Evolutionary conservation across 768 basidiomycete species (phyloP), one percentile per base, ranked within the genome.

Genomic region (Lactifluus hygrophoroides): DNA sequence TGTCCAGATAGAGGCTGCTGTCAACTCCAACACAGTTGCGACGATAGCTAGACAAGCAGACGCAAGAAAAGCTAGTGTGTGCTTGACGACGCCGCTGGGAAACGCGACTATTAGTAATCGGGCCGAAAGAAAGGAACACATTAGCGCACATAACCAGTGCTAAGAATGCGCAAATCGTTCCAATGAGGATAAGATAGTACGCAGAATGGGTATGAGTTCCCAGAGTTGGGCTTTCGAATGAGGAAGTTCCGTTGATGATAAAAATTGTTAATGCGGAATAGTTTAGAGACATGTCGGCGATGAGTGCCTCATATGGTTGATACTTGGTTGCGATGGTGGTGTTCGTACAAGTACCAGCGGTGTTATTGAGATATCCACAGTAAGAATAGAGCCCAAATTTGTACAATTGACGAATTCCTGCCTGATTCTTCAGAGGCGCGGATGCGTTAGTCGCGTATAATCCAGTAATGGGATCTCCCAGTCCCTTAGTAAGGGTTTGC

Each of bases 311-410:
- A 66, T 80, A 86, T n/a, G 90, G 90, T 49, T 75, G 73, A 69
- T 86, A 89, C 56, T 74, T 75, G 62, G 75, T 72, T 47, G 80
- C 87, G 30, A 78, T 69, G 32, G 83, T 80, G 42, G 76, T 72
- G 65, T 83, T 84, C 30, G 83, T 78, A 69, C 89, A 91, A 49
- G 71, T 77, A 27, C 88, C 89, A 30, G 73, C 74, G 21, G 77
- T 76, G 42, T 72, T 70, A 62, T 82, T 79, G 64, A 85, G 73
- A 65, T 84, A 90, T 65, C 78, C 89, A 65, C 90, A 92, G 68
- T 87, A 81, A 19, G 83, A 81, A 72, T 91, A 92, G 25, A 92
- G 74, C n/a, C 90, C 90, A 62, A 86, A 91, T 58, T 82, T 74
- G 72, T 92, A 92, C 58, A 76, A 70, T 68, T 84, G 79, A 65